Conservation (phyloP, 2,329 filamentous ascomycete species). For the Tothia fuscella region DNA sequence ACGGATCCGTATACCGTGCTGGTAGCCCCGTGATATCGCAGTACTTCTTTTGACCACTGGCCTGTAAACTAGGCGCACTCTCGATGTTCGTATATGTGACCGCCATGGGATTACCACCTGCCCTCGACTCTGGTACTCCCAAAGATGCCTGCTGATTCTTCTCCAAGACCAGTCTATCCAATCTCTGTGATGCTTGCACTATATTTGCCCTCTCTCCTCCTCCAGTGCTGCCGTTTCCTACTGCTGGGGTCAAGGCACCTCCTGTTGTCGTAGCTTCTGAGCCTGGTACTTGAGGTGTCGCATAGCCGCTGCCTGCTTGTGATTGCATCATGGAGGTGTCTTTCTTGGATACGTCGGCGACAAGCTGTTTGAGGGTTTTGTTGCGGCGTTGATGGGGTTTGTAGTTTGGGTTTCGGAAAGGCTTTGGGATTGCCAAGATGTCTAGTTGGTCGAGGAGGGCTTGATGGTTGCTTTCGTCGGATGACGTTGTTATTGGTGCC, state of each 20-base stretch:
- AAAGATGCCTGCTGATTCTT: slow-evolving; percentile 46
- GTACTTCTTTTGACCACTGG: slow-evolving; percentile 72
- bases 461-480: slow-evolving; percentile 68
- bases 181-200: slow-evolving; percentile 74
- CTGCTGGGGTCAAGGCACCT: slow-evolving; percentile 29
- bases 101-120: slow-evolving; percentile 17
- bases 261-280: slow-evolving; percentile 17
- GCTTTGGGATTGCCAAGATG: slow-evolving; percentile 73
- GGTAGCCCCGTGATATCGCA: slow-evolving; percentile 91
- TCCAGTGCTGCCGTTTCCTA: slow-evolving; percentile 64
- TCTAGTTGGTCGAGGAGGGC: slow-evolving; percentile 83
- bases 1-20: slow-evolving; percentile 88
- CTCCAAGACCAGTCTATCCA: slow-evolving; percentile 80
- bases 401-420: slow-evolving; percentile 84
- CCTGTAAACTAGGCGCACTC: slow-evolving; percentile 72
- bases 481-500: slow-evolving; percentile 53
- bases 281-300: slow-evolving; percentile 39
- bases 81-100: slow-evolving; percentile 96
- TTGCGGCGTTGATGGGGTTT: slow-evolving; percentile 89
- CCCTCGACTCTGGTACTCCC: slow-evolving; percentile 24
- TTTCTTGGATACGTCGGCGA: slow-evolving; percentile 76
- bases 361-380: slow-evolving; percentile 96
- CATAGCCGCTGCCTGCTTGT: slow-evolving; percentile 66
- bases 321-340: slow-evolving; percentile 84
- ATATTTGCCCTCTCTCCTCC: slow-evolving; percentile 51